Evolutionary conservation across 345 rosid species (phyloP).

Genomic region (Eucalyptus regnans): DNA sequence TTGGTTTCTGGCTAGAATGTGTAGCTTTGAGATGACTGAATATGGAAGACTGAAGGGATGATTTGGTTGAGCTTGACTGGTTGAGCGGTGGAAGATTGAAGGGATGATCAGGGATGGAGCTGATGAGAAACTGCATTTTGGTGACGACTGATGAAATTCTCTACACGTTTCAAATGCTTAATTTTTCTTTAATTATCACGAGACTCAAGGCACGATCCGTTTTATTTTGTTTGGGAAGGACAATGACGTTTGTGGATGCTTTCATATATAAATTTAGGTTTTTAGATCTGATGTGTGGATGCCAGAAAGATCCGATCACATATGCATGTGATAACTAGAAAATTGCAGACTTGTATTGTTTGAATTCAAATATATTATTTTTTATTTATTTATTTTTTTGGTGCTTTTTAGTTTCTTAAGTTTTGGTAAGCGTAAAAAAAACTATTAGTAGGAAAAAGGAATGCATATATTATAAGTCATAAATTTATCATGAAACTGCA

Average conservation of each 20-base stretch:
- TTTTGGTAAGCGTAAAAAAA: no score
- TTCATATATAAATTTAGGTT: neutral
- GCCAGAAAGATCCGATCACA: neutral
- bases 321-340: neutral
- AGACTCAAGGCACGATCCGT: neutral
- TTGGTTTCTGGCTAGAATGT: neutral
- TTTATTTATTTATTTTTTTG: no score
- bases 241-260: neutral
- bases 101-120: neutral
- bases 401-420: neutral
- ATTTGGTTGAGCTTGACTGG: neutral
- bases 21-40: neutral
- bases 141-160: neutral
- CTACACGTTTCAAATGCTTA: neutral
- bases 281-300: neutral
- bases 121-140: neutral
- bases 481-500: no score
- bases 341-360: neutral
- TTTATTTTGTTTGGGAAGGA: neutral
- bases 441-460: accelerated
- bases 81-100: neutral
- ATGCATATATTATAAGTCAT: accelerated
- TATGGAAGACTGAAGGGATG: neutral
- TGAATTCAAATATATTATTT: neutral
- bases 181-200: neutral